Percentiles rank a stretch among this genome's conserved stretches.
phyloP scores from a whole-genome alignment of 352 stramenopile genomes.

The Phytophthora tubulina region DNA sequence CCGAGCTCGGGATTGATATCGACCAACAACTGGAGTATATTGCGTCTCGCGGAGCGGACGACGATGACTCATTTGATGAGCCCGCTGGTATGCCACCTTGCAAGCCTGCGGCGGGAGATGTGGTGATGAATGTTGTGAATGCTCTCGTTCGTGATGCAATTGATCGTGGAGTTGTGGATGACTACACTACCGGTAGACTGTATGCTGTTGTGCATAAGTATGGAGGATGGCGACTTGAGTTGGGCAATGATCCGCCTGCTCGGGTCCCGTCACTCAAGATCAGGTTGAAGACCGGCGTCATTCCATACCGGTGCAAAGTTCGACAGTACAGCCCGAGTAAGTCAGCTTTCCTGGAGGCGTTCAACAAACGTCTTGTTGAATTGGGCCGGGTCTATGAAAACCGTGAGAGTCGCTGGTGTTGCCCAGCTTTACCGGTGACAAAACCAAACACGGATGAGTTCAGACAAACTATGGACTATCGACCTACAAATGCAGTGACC shows the following conservation, averaged over 20 bases:
- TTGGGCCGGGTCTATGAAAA: conserved; percentile 19
- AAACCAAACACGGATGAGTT: not conserved
- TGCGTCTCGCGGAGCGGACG: not conserved
- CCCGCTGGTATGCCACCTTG: not conserved
- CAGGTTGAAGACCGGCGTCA: not conserved
- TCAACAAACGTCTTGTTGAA: conserved; percentile 4
- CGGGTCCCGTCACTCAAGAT: conserved; percentile 8
- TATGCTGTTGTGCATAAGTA: not conserved
- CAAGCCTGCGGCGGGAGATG: not conserved
- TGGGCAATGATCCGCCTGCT: conserved; percentile 5
- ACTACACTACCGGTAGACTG: conserved; percentile 8
- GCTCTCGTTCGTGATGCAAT: conserved; percentile 11
- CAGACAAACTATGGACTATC: conserved; percentile 5
- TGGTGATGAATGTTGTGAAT: conserved; percentile 12
- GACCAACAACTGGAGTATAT: conserved; percentile 12
- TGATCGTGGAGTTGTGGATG: conserved; percentile 5
- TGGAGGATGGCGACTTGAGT: conserved; percentile 13
- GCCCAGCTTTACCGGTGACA: conserved; percentile 3
- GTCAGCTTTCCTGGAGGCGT: not conserved
- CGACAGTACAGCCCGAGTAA: conserved; percentile 18
- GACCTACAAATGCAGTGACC: not conserved
- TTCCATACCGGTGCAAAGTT: conserved; percentile 16
- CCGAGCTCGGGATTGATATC: conserved; percentile 6
- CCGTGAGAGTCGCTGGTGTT: conserved; percentile 3
- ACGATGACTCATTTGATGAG: conserved; percentile 7